Evolutionary conservation across 257 asterid species (phyloP), one percentile per base, ranked within the genome.

Genomic region (Cordia subcordata): DNA sequence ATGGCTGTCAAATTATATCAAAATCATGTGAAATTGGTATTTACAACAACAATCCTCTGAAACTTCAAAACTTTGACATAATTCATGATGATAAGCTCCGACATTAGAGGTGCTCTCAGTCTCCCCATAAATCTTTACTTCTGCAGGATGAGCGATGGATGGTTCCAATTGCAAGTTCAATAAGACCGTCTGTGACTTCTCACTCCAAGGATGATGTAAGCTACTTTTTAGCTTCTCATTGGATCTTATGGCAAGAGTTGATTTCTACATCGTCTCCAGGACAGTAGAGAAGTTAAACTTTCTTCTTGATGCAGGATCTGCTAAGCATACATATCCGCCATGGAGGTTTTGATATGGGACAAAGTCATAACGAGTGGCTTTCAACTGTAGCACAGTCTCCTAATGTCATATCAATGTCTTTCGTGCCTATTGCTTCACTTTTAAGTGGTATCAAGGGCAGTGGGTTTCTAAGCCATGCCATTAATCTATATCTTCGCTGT

Each of bases 301-400:
- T 55, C 15, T 14, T 35, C 35, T 47, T 20, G 33, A 58, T 64
- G 79, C 88, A 93, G 99, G 97, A 86, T 73, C 40, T 93, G 53
- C 21, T 78, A 68, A 89, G 95, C 70, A 68, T 85, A 71, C 89
- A 79, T 73, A 72, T 86, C 46, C 77, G 90, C 14, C 75, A 94
- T 21, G 96, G 98, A 62, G 98, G 98, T 64, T 20, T 77, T 60
- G 87, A 88, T 73, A 67, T 49, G 32, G 85, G 89, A 58, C 99
- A 86, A 76, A 85, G 94, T 64, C 99, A 92, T 74, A 74, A 81
- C 23, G 79, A 81, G 66, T 92, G 99, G 99, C 91, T 92, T 68
- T 81, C 96, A 32, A 86, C 96, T 9, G 93, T 92, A 57, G 81
- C 91, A 20, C 84, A 84, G 55, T 62, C 75, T 71, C 99, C 99